A percentile compares a stretch with the other conserved stretches of the same genome.
Conservation (phyloP, 805 yeast genomes). For the Pichia ethanolica region DNA sequence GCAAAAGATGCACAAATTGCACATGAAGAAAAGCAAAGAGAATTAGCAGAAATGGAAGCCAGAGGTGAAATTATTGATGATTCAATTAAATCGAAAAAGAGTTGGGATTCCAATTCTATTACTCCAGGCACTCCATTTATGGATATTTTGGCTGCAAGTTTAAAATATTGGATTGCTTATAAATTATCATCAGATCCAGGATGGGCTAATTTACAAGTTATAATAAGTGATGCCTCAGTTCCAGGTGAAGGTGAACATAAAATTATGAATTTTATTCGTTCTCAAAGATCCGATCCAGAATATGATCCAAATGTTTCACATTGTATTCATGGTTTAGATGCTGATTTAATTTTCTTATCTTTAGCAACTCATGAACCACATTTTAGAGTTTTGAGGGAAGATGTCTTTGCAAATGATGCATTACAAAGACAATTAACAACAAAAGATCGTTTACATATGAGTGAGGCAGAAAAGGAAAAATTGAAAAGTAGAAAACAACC, state of each 20-base stretch:
- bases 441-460: constrained; percentile 47
- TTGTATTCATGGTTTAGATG: constrained; percentile 95
- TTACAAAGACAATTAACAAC: constrained; percentile 35
- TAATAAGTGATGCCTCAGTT: constrained; percentile 90
- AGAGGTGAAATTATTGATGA: constrained; percentile 74
- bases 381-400: constrained; percentile 89
- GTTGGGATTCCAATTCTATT: constrained; percentile 94
- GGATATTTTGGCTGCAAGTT: constrained; percentile 77
- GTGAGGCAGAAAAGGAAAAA: constrained; percentile 46
- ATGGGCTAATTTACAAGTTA: constrained; percentile 84
- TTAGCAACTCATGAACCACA: constrained; percentile 98
- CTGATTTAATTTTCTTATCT: constrained; percentile 92
- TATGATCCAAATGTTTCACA: constrained; percentile 93
- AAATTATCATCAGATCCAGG: constrained; percentile 86
- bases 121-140: constrained; percentile 99
- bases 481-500: constrained; percentile 59
- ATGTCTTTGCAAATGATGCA: constrained; percentile 80
- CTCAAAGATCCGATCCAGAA: constrained; percentile 79
- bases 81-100: constrained; percentile 60
- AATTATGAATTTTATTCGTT: constrained; percentile 90
- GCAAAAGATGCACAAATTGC: constrained; percentile 85
- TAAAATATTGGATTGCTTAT: constrained; percentile 88
- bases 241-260: constrained; percentile 99
- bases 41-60: constrained; percentile 48
- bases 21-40: constrained; percentile 59